Evolutionary conservation across 2,329 filamentous ascomycete species (phyloP).

Genomic region (Kalmusia sp.): DNA sequence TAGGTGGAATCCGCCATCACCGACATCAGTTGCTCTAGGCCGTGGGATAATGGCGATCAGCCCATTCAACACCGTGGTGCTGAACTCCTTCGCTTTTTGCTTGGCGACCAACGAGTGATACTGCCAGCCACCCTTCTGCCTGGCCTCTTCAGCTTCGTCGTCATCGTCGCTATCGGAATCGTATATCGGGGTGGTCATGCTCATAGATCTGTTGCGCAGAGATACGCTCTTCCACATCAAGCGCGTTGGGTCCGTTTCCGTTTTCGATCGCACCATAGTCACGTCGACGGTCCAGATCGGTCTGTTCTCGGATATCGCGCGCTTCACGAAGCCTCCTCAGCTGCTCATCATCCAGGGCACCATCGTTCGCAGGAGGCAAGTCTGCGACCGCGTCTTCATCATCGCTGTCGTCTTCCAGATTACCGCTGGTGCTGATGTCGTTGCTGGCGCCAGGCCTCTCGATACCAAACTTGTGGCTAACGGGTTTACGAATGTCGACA

Average conservation of each 20-base stretch:
- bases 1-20: conserved; percentile 47
- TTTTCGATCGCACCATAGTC: conserved; percentile 54
- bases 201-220: conserved; percentile 68
- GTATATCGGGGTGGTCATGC: conserved; percentile 79
- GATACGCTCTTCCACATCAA: conserved; percentile 87
- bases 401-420: conserved; percentile 77
- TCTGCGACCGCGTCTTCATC: conserved; percentile 56
- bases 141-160: conserved; percentile 80
- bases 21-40: conserved; percentile 54
- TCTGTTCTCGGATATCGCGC: conserved; percentile 58
- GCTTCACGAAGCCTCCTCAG: conserved; percentile 58
- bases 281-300: conserved; percentile 57
- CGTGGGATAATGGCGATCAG: conserved; percentile 42
- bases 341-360: conserved; percentile 52
- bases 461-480: conserved; percentile 88
- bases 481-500: conserved; percentile 93
- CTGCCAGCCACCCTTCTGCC: conserved; percentile 75
- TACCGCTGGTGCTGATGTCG: conserved; percentile 78
- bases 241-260: conserved; percentile 48
- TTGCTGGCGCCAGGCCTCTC: conserved; percentile 77
- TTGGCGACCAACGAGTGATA: conserved; percentile 64
- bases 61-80: conserved; percentile 38
- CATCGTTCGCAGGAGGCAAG: conserved; percentile 33
- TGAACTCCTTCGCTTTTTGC: conserved; percentile 58
- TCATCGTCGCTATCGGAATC: conserved; percentile 88